phyloP scores from a whole-genome alignment of 225 moss, liverwort and hornwort species.

The Marchantia paleacea region DNA sequence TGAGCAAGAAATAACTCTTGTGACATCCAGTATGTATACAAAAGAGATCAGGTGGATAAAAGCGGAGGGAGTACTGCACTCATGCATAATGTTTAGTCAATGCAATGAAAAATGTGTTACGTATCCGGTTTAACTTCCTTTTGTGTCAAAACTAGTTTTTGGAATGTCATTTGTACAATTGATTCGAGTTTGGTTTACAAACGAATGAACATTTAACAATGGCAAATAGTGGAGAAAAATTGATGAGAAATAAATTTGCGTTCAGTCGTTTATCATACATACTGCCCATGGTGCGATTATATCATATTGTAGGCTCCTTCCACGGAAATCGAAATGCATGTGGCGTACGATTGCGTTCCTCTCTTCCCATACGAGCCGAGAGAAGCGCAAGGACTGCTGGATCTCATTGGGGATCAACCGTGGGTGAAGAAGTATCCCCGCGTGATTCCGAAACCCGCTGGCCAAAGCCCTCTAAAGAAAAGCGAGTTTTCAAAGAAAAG shows the following conservation, averaged over 20 bases:
- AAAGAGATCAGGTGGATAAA: constrained; percentile 11
- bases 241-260: too few relatives aligned
- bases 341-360: constrained; percentile 34
- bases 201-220: too few relatives aligned
- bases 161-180: background rate
- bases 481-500: background rate
- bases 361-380: constrained; percentile 41
- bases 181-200: background rate
- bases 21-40: constrained; percentile 23
- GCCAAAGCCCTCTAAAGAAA: background rate
- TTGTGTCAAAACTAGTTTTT: background rate
- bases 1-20: constrained; percentile 15
- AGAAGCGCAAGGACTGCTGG: constrained; percentile 36
- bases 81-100: background rate
- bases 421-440: constrained; percentile 32
- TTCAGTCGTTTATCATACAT: background rate
- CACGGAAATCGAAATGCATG: constrained; percentile 28
- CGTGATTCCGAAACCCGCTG: background rate
- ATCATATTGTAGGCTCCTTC: constrained; percentile 39
- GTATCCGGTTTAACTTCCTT: background rate
- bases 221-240: too few relatives aligned
- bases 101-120: background rate
- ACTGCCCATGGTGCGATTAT: constrained; percentile 34
- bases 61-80: background rate
- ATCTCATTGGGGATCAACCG: constrained; percentile 38